phyloP scores from a whole-genome alignment of 1,139 yeast genomes.

The Citeromyces hawaiiensis region DNA sequence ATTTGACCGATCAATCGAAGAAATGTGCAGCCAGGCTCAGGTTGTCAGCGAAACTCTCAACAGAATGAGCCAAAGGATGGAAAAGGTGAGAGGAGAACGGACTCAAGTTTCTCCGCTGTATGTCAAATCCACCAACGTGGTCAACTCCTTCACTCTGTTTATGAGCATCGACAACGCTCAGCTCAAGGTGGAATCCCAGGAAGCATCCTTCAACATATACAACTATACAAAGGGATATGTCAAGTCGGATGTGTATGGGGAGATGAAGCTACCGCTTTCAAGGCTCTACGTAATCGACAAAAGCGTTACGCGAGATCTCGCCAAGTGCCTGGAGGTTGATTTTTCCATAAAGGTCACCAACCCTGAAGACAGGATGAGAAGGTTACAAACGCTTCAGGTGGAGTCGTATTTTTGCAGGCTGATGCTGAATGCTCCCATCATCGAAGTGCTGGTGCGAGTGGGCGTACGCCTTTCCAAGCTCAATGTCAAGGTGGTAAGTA shows the following conservation, averaged over 20 bases:
- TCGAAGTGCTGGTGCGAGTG: slow-evolving; percentile 22
- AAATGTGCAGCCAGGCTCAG: not conserved
- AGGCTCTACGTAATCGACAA: slow-evolving; percentile 14
- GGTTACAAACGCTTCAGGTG: slow-evolving; percentile 34
- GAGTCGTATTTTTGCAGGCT: slow-evolving; percentile 46
- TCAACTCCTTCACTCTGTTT: slow-evolving; percentile 3
- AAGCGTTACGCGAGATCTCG: slow-evolving; percentile 5
- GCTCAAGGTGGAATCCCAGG: slow-evolving; percentile 5
- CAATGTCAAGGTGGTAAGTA: not conserved
- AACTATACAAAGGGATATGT: slow-evolving; percentile 13
- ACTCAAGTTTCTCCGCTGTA: not conserved
- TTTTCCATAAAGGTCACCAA: slow-evolving; percentile 24
- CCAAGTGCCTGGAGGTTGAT: slow-evolving; percentile 25
- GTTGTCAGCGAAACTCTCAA: too few relatives aligned
- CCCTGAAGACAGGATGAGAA: slow-evolving; percentile 14
- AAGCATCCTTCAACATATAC: slow-evolving; percentile 12
- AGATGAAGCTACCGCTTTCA: slow-evolving; percentile 25
- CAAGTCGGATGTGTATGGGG: slow-evolving; percentile 23
- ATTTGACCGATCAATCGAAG: not conserved
- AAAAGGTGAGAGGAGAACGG: too few relatives aligned
- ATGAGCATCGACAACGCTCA: slow-evolving; percentile 2
- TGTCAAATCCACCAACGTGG: not conserved
- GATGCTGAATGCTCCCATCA: slow-evolving; percentile 38
- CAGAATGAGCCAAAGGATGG: too few relatives aligned
- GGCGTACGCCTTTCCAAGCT: not conserved